These are phyloP conservation scores for Coprinellus micaceus DNA, from an alignment of 768 basidiomycete species.

Conservation along the genomic window DNA sequence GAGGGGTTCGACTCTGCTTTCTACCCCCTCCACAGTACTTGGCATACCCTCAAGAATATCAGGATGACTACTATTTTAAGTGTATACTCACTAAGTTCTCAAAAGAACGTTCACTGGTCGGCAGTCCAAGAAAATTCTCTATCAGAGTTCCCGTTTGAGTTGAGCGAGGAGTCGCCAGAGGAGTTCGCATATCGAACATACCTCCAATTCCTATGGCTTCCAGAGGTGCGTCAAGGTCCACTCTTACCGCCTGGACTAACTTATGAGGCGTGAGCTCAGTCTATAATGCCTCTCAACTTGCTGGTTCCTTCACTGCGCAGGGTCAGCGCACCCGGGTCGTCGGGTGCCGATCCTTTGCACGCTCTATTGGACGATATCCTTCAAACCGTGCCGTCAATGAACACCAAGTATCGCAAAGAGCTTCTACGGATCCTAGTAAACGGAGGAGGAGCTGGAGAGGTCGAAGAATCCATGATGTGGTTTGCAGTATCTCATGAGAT, in stretches of 20 bases:
- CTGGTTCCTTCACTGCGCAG: slow-evolving; percentile 56
- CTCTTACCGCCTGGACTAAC: too few species aligned
- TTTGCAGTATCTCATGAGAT: slow-evolving; percentile 64
- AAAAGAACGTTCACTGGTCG: slow-evolving; percentile 41
- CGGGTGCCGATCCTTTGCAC: slow-evolving; percentile 52
- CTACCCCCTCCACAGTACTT: too few species aligned
- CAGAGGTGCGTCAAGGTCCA: slow-evolving; percentile 46
- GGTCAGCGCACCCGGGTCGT: slow-evolving; percentile 35
- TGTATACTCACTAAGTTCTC: neutral
- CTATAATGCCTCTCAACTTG: slow-evolving; percentile 62
- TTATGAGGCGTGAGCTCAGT: slow-evolving; percentile 50
- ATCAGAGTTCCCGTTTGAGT: slow-evolving; percentile 54
- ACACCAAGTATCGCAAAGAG: slow-evolving; percentile 63
- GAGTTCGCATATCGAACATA: slow-evolving; percentile 63
- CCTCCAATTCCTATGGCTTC: slow-evolving; percentile 76
- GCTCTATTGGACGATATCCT: slow-evolving; percentile 57
- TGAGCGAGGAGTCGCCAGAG: slow-evolving; percentile 44
- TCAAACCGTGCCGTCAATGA: slow-evolving; percentile 49
- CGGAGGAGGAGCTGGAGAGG: slow-evolving; percentile 57
- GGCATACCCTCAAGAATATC: neutral
- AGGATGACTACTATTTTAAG: neutral
- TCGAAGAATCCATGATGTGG: slow-evolving; percentile 78
- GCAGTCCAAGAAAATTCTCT: slow-evolving; percentile 55
- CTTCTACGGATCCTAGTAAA: slow-evolving; percentile 56
- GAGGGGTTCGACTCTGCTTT: too few species aligned